Base-by-base conservation (phyloP, 2,329 filamentous ascomycete genomes). In the Colletotrichum chlorophyti region DNA sequence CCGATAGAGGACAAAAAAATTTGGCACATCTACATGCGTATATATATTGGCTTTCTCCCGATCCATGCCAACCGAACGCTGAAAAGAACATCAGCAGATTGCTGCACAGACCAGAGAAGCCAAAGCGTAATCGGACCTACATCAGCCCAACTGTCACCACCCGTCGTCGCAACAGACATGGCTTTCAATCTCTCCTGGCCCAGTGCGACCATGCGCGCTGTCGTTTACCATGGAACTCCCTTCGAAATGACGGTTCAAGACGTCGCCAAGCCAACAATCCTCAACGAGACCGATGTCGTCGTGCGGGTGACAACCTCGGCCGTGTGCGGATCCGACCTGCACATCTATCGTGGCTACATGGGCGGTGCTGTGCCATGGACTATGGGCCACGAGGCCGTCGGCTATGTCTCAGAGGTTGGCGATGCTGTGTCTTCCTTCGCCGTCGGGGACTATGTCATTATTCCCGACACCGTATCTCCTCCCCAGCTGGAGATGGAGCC, bases 371-470 rank as follows among this genome's bases (percentile, higher is more conserved):
- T 61, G 1, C 47, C 61, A 2, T 69, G 42, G 8, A 51, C 35
- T 4, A 48, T 70, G 11, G 75, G 76, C n/a, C 74, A 78, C 55
- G 75, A 79, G 65, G 73, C 74, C 45, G 68, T 77, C n/a, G 75
- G 76, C 19, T 46, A 70, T 34, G 66, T 78, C 4, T 62, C 66
- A 24, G 62, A 66, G 19, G 58, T 76, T 34, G 77, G 78, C 4
- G 42, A 65, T 6, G 68, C 63, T 11, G 72, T 77, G 6, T 65
- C 62, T 8, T 65, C 65, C 10, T 62, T 78, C 45, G 65, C 69
- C 31, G 42, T 65, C 4, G 76, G 75, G 2, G 74, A 80, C 46
- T 64, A 72, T 32, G 74, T 76, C 21, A 72, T 76, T 23, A 72
- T 75, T 52, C 61, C 17, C 37, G 67, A 67, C 37, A 43, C 70